phyloP scores from a whole-genome alignment of 2,329 filamentous ascomycete species.

The Chaetomium sp. region DNA sequence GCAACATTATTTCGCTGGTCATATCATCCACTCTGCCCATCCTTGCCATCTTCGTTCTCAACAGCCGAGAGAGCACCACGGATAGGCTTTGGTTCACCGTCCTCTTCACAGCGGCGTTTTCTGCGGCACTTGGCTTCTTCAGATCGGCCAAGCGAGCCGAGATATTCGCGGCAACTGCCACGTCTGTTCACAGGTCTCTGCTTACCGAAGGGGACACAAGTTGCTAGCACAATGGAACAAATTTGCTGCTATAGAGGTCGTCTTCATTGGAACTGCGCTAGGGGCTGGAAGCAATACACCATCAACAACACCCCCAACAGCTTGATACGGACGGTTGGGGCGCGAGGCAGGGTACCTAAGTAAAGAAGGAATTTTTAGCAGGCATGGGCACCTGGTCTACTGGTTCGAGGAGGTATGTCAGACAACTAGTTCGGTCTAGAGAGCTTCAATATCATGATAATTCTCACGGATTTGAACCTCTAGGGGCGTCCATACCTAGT shows the following conservation, averaged over 20 bases:
- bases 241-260: background rate
- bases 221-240: background rate
- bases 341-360: too few species aligned
- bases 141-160: background rate
- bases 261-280: background rate
- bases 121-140: background rate
- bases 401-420: too few species aligned
- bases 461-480: too few species aligned
- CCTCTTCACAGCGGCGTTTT: background rate
- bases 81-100: background rate
- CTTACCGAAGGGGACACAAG: background rate
- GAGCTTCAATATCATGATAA: too few species aligned
- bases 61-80: background rate
- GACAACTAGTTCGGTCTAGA: too few species aligned
- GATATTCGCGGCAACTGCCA: slow-evolving; percentile 3
- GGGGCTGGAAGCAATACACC: background rate
- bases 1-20: background rate
- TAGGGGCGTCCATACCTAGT: too few species aligned
- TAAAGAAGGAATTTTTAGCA: too few species aligned
- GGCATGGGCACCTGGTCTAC: too few species aligned
- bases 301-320: too few species aligned
- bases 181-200: background rate
- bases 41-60: slow-evolving; percentile 6
- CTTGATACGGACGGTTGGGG: too few species aligned
- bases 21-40: background rate